Conservation (phyloP, 495 filamentous ascomycete genomes). For the Lasiosphaeriaceae sp. region DNA sequence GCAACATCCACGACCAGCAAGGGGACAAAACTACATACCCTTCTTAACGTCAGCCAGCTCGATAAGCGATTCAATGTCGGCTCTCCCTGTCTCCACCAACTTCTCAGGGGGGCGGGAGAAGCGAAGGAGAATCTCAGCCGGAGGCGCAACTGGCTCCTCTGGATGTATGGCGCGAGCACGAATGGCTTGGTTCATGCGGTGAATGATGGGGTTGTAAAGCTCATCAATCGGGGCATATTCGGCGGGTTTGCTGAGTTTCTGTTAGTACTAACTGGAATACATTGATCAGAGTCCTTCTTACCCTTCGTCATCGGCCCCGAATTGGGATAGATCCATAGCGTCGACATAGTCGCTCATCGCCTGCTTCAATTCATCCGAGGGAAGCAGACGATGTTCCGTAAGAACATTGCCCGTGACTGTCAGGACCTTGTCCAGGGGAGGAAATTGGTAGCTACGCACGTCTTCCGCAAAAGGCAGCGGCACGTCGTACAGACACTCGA, state of each 20-base stretch:
- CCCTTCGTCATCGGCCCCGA: slow-evolving; percentile 63
- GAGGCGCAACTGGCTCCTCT: slow-evolving; percentile 60
- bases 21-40: slow-evolving; percentile 46
- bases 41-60: slow-evolving; percentile 79
- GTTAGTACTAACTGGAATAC: slow-evolving; percentile 27
- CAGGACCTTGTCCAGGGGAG: slow-evolving; percentile 81
- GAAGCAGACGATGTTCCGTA: slow-evolving; percentile 82
- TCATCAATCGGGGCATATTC: slow-evolving; percentile 81
- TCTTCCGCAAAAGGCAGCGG: slow-evolving; percentile 96
- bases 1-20: slow-evolving; percentile 1
- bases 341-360: slow-evolving; percentile 92
- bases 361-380: slow-evolving; percentile 63
- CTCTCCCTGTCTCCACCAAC: slow-evolving; percentile 52
- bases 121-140: slow-evolving; percentile 63
- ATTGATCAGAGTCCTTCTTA: slow-evolving; percentile 28
- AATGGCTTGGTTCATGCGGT: slow-evolving; percentile 82
- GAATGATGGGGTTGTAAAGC: slow-evolving; percentile 84
- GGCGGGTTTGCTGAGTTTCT: slow-evolving; percentile 49
- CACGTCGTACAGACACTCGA: slow-evolving; percentile 85
- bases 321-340: slow-evolving; percentile 78
- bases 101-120: slow-evolving; percentile 72
- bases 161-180: slow-evolving; percentile 76
- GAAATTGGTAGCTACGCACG: slow-evolving; percentile 81
- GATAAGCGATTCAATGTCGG: slow-evolving; percentile 60
- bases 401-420: slow-evolving; percentile 85